Evolutionary conservation across 176 grass and related monocot genomes (phyloP).

Genomic region (Musa acuminata): DNA sequence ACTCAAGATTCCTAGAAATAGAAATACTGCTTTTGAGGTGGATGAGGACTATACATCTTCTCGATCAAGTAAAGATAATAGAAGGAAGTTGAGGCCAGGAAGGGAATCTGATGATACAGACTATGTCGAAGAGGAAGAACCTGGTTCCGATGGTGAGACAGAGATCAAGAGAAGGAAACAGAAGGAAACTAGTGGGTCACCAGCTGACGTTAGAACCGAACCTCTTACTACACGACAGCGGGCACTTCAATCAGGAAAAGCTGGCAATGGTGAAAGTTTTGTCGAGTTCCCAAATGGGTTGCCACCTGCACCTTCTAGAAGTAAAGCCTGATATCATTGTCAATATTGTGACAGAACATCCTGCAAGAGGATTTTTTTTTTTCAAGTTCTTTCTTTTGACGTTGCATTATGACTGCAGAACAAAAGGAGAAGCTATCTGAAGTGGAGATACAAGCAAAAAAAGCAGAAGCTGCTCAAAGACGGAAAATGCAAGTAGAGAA

Average conservation of each 20-base stretch:
- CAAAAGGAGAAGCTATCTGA: slow-evolving; percentile 68
- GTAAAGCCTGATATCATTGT: slow-evolving; percentile 27
- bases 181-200: slow-evolving; percentile 31
- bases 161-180: slow-evolving; percentile 29
- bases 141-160: slow-evolving; percentile 34
- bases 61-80: slow-evolving; percentile 38
- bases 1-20: slow-evolving; percentile 43
- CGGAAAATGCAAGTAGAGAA: slow-evolving; percentile 75
- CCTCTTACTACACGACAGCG: slow-evolving; percentile 66
- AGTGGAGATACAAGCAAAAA: slow-evolving; percentile 55
- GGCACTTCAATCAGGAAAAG: slow-evolving; percentile 80
- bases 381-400: background rate
- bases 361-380: background rate
- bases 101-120: slow-evolving; percentile 30
- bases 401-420: slow-evolving; percentile 27
- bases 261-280: slow-evolving; percentile 46
- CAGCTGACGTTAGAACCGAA: slow-evolving; percentile 33
- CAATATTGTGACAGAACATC: background rate
- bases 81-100: slow-evolving; percentile 33
- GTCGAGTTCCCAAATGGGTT: slow-evolving; percentile 92
- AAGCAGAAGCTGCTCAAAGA: slow-evolving; percentile 61
- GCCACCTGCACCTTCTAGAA: slow-evolving; percentile 80
- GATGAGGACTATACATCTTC: slow-evolving; percentile 63
- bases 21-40: slow-evolving; percentile 45
- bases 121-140: slow-evolving; percentile 65